phyloP scores from a whole-genome alignment of 768 basidiomycete species.

The Rossbeevera mucosa region DNA sequence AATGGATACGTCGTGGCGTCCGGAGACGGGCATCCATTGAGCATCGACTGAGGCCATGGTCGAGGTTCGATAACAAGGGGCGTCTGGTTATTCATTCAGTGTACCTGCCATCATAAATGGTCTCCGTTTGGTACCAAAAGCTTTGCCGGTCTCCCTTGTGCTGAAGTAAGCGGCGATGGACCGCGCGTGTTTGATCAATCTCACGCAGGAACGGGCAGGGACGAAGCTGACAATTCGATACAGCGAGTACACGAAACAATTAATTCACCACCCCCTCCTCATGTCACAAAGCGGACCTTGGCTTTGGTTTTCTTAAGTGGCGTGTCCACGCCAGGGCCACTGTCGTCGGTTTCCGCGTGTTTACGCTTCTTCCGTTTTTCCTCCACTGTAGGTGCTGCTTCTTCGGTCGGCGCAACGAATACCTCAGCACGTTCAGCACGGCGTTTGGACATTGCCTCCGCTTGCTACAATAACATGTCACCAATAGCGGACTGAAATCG shows the following conservation, averaged over 20 bases:
- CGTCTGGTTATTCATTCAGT: constrained; percentile 8
- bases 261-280: background rate
- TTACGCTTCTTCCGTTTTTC: constrained; percentile 63
- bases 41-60: constrained; percentile 43
- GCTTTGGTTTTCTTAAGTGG: constrained; percentile 34
- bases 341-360: constrained; percentile 40
- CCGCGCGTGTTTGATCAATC: background rate
- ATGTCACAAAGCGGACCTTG: constrained; percentile 17
- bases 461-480: constrained; percentile 54
- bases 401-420: constrained; percentile 85
- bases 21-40: constrained; percentile 56
- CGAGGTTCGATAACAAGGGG: constrained; percentile 23
- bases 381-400: constrained; percentile 65
- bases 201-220: background rate
- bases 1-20: constrained; percentile 54
- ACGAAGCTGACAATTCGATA: background rate
- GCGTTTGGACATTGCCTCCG: constrained; percentile 62
- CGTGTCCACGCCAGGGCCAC: constrained; percentile 30
- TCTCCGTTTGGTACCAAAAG: constrained; percentile 5
- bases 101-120: constrained; percentile 14
- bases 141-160: constrained; percentile 9
- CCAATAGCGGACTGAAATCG: background rate
- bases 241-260: constrained; percentile 7
- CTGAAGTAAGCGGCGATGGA: constrained; percentile 26
- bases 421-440: constrained; percentile 80